phyloP scores from a whole-genome alignment of 1,139 yeast genomes.

The Taphrina pruni region DNA sequence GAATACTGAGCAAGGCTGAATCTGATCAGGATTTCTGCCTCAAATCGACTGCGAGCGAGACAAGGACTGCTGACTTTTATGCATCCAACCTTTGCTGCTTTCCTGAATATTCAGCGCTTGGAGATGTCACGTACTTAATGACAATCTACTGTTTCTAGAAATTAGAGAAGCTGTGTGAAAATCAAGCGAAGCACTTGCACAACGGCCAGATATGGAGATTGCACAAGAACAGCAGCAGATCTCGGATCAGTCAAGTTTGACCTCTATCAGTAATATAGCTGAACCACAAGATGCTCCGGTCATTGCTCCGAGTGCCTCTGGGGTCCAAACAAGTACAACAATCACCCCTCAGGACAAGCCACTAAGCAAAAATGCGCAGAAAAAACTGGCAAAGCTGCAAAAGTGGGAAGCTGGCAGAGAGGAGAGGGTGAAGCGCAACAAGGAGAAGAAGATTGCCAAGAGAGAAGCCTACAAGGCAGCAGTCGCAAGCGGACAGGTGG shows the following conservation, averaged over 20 bases:
- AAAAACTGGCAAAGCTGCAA: slow-evolving; percentile 17
- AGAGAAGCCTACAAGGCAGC: slow-evolving; percentile 44
- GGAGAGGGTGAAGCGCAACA: slow-evolving; percentile 48
- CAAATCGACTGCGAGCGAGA: no score
- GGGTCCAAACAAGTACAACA: neutral
- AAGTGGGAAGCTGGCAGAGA: slow-evolving; percentile 29
- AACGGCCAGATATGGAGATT: no score
- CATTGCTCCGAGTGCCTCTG: neutral
- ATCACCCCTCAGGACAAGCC: neutral
- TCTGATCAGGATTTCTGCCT: neutral
- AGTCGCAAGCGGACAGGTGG: slow-evolving; percentile 17
- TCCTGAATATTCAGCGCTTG: no score
- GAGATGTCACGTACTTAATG: no score
- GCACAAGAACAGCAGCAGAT: no score
- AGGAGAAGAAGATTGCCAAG: slow-evolving; percentile 53
- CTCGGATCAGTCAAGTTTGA: no score
- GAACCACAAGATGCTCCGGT: neutral
- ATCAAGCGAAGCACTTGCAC: no score
- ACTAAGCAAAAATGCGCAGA: slow-evolving; percentile 31
- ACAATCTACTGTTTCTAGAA: no score
- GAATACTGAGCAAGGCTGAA: neutral
- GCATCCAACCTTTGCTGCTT: no score
- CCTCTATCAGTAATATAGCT: neutral
- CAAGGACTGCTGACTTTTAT: no score
- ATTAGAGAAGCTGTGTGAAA: no score